phyloP scores from a whole-genome alignment of 192 early-diverging fungal species.

The Coemansia sp. region DNA sequence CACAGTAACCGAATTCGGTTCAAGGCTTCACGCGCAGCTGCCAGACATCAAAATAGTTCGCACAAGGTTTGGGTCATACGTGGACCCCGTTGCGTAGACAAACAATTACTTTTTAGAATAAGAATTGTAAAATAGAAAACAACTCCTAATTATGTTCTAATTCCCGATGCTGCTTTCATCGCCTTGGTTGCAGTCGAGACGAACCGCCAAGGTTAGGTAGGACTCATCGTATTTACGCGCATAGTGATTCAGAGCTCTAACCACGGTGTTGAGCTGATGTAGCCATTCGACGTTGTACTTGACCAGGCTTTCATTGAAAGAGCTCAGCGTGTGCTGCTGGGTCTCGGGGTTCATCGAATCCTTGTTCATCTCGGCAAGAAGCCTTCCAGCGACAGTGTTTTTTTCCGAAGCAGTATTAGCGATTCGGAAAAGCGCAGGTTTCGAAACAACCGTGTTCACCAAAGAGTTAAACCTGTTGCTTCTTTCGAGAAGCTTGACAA shows the following conservation, averaged over 20 bases:
- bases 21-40: conserved; percentile 12
- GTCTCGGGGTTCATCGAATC: conserved; percentile 12
- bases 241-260: conserved; percentile 78
- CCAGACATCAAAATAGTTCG: conserved; percentile 25
- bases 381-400: conserved; percentile 22
- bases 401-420: conserved; percentile 43
- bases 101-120: neutral
- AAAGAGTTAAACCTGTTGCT: conserved; percentile 31
- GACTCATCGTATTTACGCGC: conserved; percentile 79
- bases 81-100: conserved; percentile 10
- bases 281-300: conserved; percentile 58
- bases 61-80: conserved; percentile 43
- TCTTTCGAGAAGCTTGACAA: conserved; percentile 39
- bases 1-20: conserved; percentile 19
- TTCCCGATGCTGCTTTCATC: neutral
- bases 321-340: conserved; percentile 36
- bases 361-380: conserved; percentile 25
- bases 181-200: conserved; percentile 40
- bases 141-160: neutral
- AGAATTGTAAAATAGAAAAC: neutral
- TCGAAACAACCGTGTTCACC: conserved; percentile 27
- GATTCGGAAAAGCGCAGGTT: conserved; percentile 26
- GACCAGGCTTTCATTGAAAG: conserved; percentile 44
- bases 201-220: conserved; percentile 60
- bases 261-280: conserved; percentile 68